Base-by-base conservation (phyloP, 805 yeast species). In the Candida ponderosae region DNA sequence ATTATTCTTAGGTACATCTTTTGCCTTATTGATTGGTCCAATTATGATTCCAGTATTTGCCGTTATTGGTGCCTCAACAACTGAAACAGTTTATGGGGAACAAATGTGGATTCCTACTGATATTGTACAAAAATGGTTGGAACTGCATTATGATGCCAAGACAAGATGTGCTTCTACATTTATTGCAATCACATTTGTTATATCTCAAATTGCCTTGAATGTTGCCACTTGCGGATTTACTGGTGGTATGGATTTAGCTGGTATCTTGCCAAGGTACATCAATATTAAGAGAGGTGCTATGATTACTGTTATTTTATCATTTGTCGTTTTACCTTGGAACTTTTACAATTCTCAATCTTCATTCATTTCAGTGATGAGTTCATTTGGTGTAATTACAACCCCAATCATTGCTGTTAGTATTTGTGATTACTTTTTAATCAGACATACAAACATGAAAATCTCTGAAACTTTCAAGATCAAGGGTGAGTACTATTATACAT, bases 21-120 rank as follows among this genome's bases (percentile, higher is more conserved):
- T 42, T 33, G 65, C 60, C n/a, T n/a, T n/a, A 3, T 44, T 60
- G 23, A 46, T 59, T 35, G 47, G 60, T 24, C 65, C 65, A 32
- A 60, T 72, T 1, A 38, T 67, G 28, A 62, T 68, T 21, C 72
- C 72, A 4, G 48, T 67, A 11, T 61, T 65, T 48, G 70, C 71
- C 43, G 53, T 68, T 32, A 50, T 66, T 33, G 63, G 68, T 23
- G 68, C 70, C 1, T 63, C 69, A 13, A 57, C 66, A 9, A 54
- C 62, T 18, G 42, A 51, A 29, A 52, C 55, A 31, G 41, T 56
- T 15, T 68, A 66, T 42, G 65, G 62, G 23, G 44, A 41, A 21
- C 50, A 52, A 31, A 41, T 55, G 21, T 64, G 70, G 70, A 40
- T 46, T 21, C 70, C 70, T 9, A 54, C 58, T 30, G 55, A 57